A percentile compares a stretch with the other conserved stretches of the same genome.
phyloP scores from a whole-genome alignment of 1,139 yeast genomes.

The Chernovozyma aurita region DNA sequence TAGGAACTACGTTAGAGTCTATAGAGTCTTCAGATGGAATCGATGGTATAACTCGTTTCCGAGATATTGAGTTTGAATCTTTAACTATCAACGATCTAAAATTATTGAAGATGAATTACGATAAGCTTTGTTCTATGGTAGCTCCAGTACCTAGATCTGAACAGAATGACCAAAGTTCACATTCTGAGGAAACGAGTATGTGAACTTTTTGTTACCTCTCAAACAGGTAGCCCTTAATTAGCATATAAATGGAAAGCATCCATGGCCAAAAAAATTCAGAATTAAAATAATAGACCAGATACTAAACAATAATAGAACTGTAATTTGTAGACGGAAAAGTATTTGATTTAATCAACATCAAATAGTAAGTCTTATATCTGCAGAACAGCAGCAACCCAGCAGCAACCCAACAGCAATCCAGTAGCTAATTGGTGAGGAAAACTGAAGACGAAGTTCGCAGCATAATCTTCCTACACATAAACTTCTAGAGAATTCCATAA shows the following conservation, averaged over 20 bases:
- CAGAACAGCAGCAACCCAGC: background rate
- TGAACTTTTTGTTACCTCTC: background rate
- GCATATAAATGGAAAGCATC: background rate
- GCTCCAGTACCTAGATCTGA: conserved; percentile 4
- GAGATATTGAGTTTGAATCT: conserved; percentile 31
- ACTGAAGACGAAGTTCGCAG: no score
- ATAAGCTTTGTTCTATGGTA: conserved; percentile 29
- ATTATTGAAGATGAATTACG: conserved; percentile 30
- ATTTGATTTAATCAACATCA: no score
- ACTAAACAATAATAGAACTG: background rate
- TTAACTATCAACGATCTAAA: conserved; percentile 35
- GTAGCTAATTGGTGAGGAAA: no score
- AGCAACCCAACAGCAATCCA: no score
- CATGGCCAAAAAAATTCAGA: background rate
- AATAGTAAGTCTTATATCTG: no score
- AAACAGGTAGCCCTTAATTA: background rate
- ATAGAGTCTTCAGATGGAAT: conserved; percentile 8
- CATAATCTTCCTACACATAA: background rate
- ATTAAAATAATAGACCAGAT: background rate
- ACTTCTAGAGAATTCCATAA: background rate
- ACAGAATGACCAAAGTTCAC: conserved; percentile 5
- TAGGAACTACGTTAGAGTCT: conserved; percentile 1
- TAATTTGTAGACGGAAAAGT: background rate
- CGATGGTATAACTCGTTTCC: conserved; percentile 29
- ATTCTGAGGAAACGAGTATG: conserved; percentile 8